phyloP scores from a whole-genome alignment of 192 early-diverging fungal species.

The Dissophora ornata region DNA sequence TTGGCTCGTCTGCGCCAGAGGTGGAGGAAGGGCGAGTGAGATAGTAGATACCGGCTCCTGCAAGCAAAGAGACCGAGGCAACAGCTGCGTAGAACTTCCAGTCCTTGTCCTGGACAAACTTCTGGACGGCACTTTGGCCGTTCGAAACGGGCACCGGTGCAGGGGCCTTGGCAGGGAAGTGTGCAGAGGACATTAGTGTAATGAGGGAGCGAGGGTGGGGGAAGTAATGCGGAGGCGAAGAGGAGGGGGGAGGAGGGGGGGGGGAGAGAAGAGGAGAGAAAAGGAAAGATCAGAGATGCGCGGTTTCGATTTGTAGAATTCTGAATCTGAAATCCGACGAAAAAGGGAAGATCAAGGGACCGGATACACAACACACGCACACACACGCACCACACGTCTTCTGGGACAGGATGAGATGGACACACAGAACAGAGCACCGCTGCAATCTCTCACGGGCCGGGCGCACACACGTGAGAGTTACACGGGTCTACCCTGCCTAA shows the following conservation, averaged over 20 bases:
- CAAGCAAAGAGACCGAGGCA: constrained; percentile 66
- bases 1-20: constrained; percentile 49
- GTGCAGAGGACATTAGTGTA: constrained; percentile 30
- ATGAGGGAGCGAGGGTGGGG: background rate
- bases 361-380: too few relatives aligned
- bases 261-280: too few relatives aligned
- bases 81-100: constrained; percentile 80
- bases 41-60: constrained; percentile 76
- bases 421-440: too few relatives aligned
- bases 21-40: constrained; percentile 57
- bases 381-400: too few relatives aligned
- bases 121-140: constrained; percentile 52
- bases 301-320: background rate
- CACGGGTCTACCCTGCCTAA: background rate
- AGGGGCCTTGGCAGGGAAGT: constrained; percentile 26
- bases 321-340: background rate
- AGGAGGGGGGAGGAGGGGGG: background rate
- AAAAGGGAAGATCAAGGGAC: background rate
- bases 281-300: constrained; percentile 8
- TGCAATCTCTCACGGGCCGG: too few relatives aligned
- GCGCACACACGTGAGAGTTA: too few relatives aligned
- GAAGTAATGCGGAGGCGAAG: background rate
- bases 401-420: too few relatives aligned
- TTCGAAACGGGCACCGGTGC: constrained; percentile 40
- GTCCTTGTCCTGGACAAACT: constrained; percentile 67